Conservation (phyloP, 1,284 basidiomycete species). For the Cerrena zonata region DNA sequence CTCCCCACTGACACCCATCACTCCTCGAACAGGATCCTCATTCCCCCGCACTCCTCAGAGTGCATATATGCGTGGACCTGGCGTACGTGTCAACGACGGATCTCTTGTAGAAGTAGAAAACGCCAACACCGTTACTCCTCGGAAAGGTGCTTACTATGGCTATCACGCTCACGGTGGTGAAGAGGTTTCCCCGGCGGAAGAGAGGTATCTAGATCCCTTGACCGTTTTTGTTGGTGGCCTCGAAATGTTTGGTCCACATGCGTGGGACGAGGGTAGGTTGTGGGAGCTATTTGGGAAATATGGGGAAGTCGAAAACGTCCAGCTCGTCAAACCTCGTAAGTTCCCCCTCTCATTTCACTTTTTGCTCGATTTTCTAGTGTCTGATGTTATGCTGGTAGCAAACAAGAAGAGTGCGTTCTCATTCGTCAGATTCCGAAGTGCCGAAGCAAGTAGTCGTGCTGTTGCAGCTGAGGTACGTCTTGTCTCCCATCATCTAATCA, state of each 20-base stretch:
- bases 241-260: conserved; percentile 52
- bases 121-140: background rate
- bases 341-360: conserved; percentile 3
- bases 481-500: background rate
- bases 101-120: background rate
- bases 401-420: conserved; percentile 64
- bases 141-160: background rate
- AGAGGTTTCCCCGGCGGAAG: conserved; percentile 22
- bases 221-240: conserved; percentile 73
- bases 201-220: conserved; percentile 48
- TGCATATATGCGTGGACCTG: background rate
- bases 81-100: background rate
- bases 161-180: background rate
- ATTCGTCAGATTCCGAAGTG: conserved; percentile 63
- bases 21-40: conserved; percentile 36
- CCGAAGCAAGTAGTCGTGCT: conserved; percentile 54
- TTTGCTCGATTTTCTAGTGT: background rate
- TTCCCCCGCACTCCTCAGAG: conserved; percentile 22
- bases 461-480: conserved; percentile 53
- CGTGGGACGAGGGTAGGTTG: conserved; percentile 65
- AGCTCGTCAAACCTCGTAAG: conserved; percentile 59
- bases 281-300: conserved; percentile 53
- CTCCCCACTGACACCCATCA: conserved; percentile 47
- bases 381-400: conserved; percentile 38
- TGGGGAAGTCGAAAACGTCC: conserved; percentile 57